Base-by-base conservation (phyloP, 1,284 basidiomycete genomes). In the Heterobasidion irregulare region DNA sequence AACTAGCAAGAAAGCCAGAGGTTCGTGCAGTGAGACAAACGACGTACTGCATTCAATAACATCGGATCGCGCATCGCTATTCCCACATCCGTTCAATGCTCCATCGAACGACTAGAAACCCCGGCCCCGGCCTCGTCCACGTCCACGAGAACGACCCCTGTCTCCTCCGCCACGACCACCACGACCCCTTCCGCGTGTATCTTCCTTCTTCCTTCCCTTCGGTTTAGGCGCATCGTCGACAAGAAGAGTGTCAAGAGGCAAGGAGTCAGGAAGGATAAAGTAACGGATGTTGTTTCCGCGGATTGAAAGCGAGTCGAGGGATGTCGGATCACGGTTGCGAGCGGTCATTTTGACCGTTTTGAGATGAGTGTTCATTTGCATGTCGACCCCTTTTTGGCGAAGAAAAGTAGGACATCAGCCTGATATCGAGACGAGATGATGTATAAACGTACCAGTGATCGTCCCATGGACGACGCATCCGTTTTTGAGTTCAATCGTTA, bases 201-300 rank as follows among this genome's bases (percentile, higher is more conserved):
- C 86, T 15, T 89, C 87, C 72, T 89, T 89, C 72, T 91, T 92
- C 65, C 84, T 79, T 65, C 85, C 87, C 64, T 97, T 98, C 15
- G 96, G 94, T 72, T 97, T 96, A 6, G 96, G 96, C 35, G 94
- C 93, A 68, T 99, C 97, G 70, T 99, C 96, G 19, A 99, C 94
- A 6, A 99, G 82, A 8, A 99, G 81, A 6, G 95, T 98, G 72
- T 99, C 96, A 56, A 99, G 78, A 0, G 96, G 97, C 4, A 99
- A 78, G 1, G 95, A 94, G 72, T 99, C 96, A 10, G 97, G 96
- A 18, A 99, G 84, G 60, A 98, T 87, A 71, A 93, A 97, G 72
- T 95, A 95, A 48, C 93, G 91, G 72, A 96, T 85, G 68, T 90
- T 94, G 76, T 94, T 94, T 44, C 93, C 92, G 58, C 94, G 85